These are phyloP conservation scores for Russula vinacea DNA, from an alignment of 768 basidiomycete species.

Conservation along the genomic window DNA sequence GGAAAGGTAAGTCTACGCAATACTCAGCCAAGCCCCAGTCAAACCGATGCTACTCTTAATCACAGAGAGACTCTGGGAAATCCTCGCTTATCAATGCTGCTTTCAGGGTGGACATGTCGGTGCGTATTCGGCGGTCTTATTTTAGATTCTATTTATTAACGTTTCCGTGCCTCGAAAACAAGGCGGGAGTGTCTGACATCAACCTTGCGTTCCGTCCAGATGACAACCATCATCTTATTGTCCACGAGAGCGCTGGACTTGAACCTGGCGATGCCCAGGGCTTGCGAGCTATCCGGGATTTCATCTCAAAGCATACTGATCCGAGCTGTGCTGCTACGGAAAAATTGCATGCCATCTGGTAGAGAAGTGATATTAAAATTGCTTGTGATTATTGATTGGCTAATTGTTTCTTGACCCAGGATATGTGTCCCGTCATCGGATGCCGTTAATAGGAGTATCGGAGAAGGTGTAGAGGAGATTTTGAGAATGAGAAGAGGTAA, in stretches of 20 bases:
- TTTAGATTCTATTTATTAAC: not conserved
- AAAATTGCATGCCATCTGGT: conserved; percentile 18
- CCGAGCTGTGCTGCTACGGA: not conserved
- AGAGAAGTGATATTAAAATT: not conserved
- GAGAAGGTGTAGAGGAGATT: conserved; percentile 7
- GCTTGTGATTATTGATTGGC: not conserved
- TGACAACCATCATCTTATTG: conserved; percentile 9
- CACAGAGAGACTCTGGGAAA: conserved; percentile 15
- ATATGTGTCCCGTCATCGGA: conserved; percentile 10
- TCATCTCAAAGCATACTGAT: conserved; percentile 4
- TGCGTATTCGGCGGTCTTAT: not conserved
- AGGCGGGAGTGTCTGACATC: not conserved
- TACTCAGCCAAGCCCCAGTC: not conserved
- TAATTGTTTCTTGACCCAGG: not conserved
- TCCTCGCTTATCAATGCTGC: conserved; percentile 10
- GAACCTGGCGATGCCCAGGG: not conserved
- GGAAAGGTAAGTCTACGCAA: not conserved
- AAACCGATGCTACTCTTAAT: not conserved
- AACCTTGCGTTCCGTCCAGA: not conserved
- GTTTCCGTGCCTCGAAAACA: not conserved
- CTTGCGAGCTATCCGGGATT: conserved; percentile 9
- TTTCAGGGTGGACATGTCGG: conserved; percentile 11
- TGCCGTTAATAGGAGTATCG: not conserved
- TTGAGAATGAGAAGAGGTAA: conserved; percentile 8
- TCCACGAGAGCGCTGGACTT: conserved; percentile 13